A percentile compares a stretch with the other conserved stretches of the same genome.
Conservation (phyloP, 805 yeast genomes). For the Candida succiphila region DNA sequence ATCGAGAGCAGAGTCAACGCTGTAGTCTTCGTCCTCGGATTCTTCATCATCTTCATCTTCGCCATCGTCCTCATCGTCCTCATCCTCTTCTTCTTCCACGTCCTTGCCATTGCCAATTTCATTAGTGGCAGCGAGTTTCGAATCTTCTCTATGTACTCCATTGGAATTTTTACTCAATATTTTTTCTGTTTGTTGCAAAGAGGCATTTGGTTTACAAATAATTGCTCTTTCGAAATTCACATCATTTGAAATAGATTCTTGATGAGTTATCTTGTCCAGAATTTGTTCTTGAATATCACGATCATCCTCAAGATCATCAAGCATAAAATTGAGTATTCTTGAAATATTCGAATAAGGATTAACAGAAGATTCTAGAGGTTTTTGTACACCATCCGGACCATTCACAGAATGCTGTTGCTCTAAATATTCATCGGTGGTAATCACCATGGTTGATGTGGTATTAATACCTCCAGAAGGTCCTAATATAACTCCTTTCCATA, state of each 20-base stretch:
- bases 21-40: constrained; percentile 4
- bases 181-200: not conserved
- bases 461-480: constrained; percentile 85
- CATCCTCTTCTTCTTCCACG: constrained; percentile 6
- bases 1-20: constrained; percentile 1
- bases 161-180: not conserved
- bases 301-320: constrained; percentile 60
- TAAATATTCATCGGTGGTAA: constrained; percentile 11
- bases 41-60: constrained; percentile 3
- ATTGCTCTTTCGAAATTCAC: constrained; percentile 6
- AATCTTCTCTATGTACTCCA: not conserved
- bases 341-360: constrained; percentile 39
- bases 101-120: constrained; percentile 15
- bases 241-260: too few species aligned
- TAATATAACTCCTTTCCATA: constrained; percentile 78
- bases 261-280: constrained; percentile 36
- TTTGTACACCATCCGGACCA: constrained; percentile 2
- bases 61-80: constrained; percentile 7
- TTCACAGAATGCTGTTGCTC: constrained; percentile 1
- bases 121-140: constrained; percentile 1
- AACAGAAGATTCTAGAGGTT: constrained; percentile 16
- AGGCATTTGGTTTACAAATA: constrained; percentile 14
- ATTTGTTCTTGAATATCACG: constrained; percentile 50
- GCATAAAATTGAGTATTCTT: constrained; percentile 46
- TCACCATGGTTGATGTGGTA: constrained; percentile 37